Conservation (phyloP, 495 filamentous ascomycete species). For the Penicillium robsamsonii region DNA sequence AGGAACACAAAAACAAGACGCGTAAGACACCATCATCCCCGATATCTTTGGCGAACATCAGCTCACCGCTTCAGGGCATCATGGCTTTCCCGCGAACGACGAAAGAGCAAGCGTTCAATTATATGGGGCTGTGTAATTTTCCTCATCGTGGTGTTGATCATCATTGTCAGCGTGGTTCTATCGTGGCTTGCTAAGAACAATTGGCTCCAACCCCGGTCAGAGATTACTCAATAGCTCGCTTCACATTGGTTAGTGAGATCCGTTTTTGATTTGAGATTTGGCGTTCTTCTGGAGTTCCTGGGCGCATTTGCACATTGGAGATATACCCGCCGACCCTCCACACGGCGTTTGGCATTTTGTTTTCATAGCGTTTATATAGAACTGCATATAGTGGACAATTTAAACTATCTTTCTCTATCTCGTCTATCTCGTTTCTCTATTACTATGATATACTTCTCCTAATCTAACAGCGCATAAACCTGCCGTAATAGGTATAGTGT, state of each 20-base stretch:
- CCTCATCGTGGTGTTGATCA: slow-evolving; percentile 27
- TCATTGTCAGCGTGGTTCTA: slow-evolving; percentile 32
- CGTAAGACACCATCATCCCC: slow-evolving; percentile 4
- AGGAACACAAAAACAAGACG: slow-evolving; percentile 16
- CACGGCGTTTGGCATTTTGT: slow-evolving; percentile 1
- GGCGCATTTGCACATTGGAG: neutral
- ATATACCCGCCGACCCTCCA: slow-evolving; percentile 12
- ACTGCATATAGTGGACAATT: neutral
- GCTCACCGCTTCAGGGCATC: slow-evolving; percentile 16
- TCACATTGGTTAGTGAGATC: neutral
- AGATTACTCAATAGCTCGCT: neutral
- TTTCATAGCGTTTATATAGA: neutral
- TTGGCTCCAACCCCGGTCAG: slow-evolving; percentile 32
- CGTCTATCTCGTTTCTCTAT: neutral
- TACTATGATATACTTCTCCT: neutral
- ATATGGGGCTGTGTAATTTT: slow-evolving; percentile 38
- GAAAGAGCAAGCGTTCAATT: slow-evolving; percentile 33
- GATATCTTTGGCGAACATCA: neutral
- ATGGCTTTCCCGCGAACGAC: slow-evolving; percentile 37
- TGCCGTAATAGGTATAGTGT: slow-evolving; percentile 3
- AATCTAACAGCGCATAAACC: slow-evolving; percentile 1
- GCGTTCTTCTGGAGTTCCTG: neutral
- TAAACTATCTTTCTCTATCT: neutral
- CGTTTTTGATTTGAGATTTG: neutral
- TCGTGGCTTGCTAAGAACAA: slow-evolving; percentile 43